Evolutionary conservation across 495 filamentous ascomycete species (phyloP).

Genomic region (Geoglossum glabrum): DNA sequence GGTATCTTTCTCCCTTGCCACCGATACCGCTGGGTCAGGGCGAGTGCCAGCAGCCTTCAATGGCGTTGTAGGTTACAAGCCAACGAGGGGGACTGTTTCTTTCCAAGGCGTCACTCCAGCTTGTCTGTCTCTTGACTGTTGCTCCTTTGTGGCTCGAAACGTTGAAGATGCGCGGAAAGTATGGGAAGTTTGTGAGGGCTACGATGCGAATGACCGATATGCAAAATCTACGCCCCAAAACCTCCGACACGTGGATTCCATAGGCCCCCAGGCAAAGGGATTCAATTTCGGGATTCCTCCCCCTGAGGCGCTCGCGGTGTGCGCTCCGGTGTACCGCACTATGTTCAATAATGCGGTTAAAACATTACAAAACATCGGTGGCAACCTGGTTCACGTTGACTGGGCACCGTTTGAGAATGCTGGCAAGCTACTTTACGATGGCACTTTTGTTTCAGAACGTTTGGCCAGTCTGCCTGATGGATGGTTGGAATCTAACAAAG

Average conservation of each 20-base stretch:
- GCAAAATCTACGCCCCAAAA: slow-evolving; percentile 25
- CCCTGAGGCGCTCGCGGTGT: slow-evolving; percentile 23
- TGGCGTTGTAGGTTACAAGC: slow-evolving; percentile 46
- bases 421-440: slow-evolving; percentile 36
- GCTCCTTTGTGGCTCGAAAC: slow-evolving; percentile 33
- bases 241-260: slow-evolving; percentile 29
- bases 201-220: slow-evolving; percentile 34
- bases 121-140: slow-evolving; percentile 39
- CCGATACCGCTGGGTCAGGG: slow-evolving; percentile 47
- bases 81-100: slow-evolving; percentile 41
- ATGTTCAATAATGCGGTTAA: slow-evolving; percentile 25
- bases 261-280: slow-evolving; percentile 21
- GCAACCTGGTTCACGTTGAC: slow-evolving; percentile 25
- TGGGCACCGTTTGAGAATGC: slow-evolving; percentile 34
- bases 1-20: slow-evolving; percentile 41
- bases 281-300: slow-evolving; percentile 37
- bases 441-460: slow-evolving; percentile 34
- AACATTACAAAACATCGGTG: slow-evolving; percentile 26
- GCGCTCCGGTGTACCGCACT: slow-evolving; percentile 22
- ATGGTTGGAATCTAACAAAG: slow-evolving; percentile 20
- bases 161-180: slow-evolving; percentile 32
- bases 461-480: slow-evolving; percentile 26
- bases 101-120: slow-evolving; percentile 38
- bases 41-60: slow-evolving; percentile 43
- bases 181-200: slow-evolving; percentile 32